Percentiles rank a stretch among this genome's conserved stretches.
These are phyloP conservation scores for Pulveroboletus sp. DNA, from an alignment of 768 basidiomycete genomes.

Conservation along the genomic window DNA sequence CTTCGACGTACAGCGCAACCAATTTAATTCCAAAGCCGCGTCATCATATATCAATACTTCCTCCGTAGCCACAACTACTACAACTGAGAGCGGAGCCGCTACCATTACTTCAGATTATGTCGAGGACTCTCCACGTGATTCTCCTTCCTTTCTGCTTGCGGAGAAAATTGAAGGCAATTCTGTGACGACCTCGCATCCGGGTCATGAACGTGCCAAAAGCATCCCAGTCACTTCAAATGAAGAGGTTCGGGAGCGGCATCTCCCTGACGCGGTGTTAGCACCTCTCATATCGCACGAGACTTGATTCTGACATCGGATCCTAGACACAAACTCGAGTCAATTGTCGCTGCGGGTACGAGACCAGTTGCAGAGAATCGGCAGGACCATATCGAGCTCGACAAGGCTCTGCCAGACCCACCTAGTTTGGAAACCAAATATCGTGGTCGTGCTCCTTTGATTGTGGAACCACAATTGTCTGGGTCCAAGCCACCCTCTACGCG, in stretches of 20 bases:
- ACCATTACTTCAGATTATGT: not conserved
- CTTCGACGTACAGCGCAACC: not conserved
- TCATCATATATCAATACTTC: not conserved
- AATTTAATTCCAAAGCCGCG: not conserved
- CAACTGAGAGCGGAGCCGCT: not conserved
- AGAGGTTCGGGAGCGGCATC: not conserved
- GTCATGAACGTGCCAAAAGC: not conserved
- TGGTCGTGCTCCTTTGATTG: not conserved
- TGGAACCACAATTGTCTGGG: not conserved
- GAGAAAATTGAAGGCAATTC: not conserved
- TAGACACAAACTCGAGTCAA: conserved; percentile 1
- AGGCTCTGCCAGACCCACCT: not conserved
- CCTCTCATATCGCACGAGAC: not conserved
- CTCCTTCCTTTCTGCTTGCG: not conserved
- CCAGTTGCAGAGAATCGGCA: not conserved
- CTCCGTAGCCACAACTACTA: not conserved
- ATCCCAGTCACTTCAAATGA: not conserved
- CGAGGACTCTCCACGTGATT: not conserved
- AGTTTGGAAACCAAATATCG: not conserved
- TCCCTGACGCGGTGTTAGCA: conserved; percentile 5
- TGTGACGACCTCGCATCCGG: not conserved
- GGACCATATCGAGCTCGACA: not conserved
- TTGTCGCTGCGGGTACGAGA: not conserved
- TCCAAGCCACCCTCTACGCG: not conserved
- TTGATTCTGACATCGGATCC: not conserved